Conservation (phyloP, 768 basidiomycete genomes). For the Megacollybia marginata region DNA sequence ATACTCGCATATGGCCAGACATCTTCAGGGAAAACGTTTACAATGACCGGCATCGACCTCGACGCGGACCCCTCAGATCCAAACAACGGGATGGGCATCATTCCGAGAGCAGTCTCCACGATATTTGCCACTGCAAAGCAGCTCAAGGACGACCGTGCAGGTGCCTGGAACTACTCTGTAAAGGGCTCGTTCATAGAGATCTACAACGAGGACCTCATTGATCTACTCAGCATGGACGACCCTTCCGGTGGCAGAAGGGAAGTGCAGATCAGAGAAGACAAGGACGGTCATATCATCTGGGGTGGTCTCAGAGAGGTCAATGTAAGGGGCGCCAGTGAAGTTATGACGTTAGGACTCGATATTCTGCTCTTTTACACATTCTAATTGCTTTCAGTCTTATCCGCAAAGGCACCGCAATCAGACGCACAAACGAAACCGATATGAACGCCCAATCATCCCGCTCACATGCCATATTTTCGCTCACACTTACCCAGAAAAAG, state of each 20-base stretch:
- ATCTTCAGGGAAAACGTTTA: constrained; percentile 93
- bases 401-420: constrained; percentile 80
- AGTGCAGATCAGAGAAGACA: constrained; percentile 95
- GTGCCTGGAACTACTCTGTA: constrained; percentile 69
- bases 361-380: constrained; percentile 2
- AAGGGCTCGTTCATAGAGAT: constrained; percentile 96
- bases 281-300: constrained; percentile 96
- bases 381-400: constrained; percentile 52
- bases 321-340: constrained; percentile 78
- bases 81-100: constrained; percentile 86
- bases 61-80: constrained; percentile 81
- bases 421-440: constrained; percentile 94
- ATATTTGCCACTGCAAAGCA: constrained; percentile 79
- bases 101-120: constrained; percentile 85
- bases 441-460: constrained; percentile 99
- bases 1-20: constrained; percentile 98
- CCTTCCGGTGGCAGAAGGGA: constrained; percentile 61
- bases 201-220: constrained; percentile 98
- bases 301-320: constrained; percentile 88
- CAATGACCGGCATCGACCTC: constrained; percentile 94
- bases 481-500: constrained; percentile 90
- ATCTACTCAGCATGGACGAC: constrained; percentile 78
- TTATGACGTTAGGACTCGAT: constrained; percentile 71
- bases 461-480: constrained; percentile 97
- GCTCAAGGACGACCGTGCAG: constrained; percentile 67